A percentile compares a stretch with the other conserved stretches of the same genome.
Conservation (phyloP, 2,329 filamentous ascomycete genomes). For the Aurifilum marmelostoma region DNA sequence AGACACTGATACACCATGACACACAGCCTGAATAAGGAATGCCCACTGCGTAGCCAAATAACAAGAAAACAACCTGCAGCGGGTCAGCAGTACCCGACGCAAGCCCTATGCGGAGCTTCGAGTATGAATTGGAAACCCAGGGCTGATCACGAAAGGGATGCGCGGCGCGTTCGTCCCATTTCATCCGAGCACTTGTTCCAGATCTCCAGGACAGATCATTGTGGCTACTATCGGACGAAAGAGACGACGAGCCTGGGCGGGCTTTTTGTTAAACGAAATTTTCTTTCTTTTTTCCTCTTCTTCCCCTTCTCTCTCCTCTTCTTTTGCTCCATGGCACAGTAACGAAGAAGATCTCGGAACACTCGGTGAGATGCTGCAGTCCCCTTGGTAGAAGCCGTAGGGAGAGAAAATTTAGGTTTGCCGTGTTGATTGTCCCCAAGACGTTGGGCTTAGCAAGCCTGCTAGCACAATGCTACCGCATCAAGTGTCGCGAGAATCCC, state of each 20-base stretch:
- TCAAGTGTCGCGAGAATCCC: constrained; percentile 5
- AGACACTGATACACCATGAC: background rate
- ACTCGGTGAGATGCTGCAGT: background rate
- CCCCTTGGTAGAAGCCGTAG: background rate
- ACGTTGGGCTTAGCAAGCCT: background rate
- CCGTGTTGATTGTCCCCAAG: background rate
- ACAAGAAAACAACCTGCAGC: background rate
- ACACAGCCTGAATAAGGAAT: background rate
- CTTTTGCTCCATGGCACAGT: background rate
- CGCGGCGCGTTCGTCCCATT: constrained; percentile 19
- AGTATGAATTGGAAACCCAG: background rate
- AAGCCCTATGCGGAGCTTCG: background rate
- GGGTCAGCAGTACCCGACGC: background rate
- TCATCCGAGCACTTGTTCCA: background rate
- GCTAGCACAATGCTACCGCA: background rate
- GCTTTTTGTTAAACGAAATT: too few species aligned
- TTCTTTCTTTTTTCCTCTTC: too few species aligned
- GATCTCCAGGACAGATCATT: constrained; percentile 3
- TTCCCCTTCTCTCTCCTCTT: too few species aligned
- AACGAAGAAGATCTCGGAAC: background rate
- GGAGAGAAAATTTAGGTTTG: background rate
- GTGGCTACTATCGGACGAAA: background rate
- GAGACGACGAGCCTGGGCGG: background rate
- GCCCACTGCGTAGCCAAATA: background rate
- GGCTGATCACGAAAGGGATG: constrained; percentile 11